phyloP scores from a whole-genome alignment of 768 basidiomycete genomes.

The Naganishia onofrii region DNA sequence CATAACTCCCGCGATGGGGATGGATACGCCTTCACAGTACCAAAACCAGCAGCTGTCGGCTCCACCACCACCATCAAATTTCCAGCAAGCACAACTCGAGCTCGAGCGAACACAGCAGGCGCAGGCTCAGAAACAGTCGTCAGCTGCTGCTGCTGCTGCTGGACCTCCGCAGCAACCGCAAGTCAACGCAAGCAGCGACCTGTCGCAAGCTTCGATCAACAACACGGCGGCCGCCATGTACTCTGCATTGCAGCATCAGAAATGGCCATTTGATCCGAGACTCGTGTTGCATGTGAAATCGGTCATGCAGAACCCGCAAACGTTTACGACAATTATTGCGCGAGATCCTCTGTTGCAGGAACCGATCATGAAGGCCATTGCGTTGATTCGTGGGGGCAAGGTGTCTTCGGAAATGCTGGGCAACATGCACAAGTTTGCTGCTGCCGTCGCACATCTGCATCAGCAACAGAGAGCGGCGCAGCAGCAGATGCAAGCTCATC shows the following conservation, averaged over 20 bases:
- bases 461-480: slow-evolving; percentile 24
- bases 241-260: neutral
- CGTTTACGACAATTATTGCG: slow-evolving; percentile 33
- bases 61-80: neutral
- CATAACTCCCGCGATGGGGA: neutral
- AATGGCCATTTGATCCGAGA: slow-evolving; percentile 43
- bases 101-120: neutral
- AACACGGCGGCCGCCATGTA: slow-evolving; percentile 21
- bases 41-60: neutral
- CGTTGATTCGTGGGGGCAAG: slow-evolving; percentile 32
- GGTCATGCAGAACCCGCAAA: slow-evolving; percentile 34
- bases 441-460: slow-evolving; percentile 10
- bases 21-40: neutral
- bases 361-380: slow-evolving; percentile 32
- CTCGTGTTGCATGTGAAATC: slow-evolving; percentile 35
- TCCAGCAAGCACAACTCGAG: neutral
- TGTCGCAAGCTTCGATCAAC: neutral
- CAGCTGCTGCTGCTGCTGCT: neutral
- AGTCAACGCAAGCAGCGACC: slow-evolving; percentile 27
- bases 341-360: slow-evolving; percentile 36
- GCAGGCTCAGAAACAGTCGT: too few relatives aligned
- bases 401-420: slow-evolving; percentile 37
- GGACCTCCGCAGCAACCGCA: slow-evolving; percentile 21
- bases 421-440: slow-evolving; percentile 40
- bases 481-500: slow-evolving; percentile 3